phyloP scores from a whole-genome alignment of 164 flowering plant genomes.

The Cinnamomum micranthum region DNA sequence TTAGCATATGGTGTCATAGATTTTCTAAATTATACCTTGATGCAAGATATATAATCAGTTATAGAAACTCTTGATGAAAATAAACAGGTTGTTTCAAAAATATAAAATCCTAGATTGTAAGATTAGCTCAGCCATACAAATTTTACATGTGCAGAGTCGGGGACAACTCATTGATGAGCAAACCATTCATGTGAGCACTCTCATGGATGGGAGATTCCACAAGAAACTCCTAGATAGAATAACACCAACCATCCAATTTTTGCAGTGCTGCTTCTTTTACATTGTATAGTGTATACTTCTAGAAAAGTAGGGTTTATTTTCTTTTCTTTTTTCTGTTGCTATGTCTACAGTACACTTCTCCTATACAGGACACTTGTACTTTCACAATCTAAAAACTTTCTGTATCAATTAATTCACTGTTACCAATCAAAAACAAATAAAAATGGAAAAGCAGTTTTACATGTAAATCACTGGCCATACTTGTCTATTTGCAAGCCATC shows the following conservation, averaged over 20 bases:
- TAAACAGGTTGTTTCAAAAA: neutral
- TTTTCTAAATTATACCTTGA: neutral
- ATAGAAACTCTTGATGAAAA: neutral
- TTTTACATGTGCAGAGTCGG: neutral
- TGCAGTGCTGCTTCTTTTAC: too few species aligned
- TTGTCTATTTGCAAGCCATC: neutral
- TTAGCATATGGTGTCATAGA: neutral
- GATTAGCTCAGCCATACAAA: too few species aligned
- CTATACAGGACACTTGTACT: too few species aligned
- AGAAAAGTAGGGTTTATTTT: too few species aligned
- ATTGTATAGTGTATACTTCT: too few species aligned
- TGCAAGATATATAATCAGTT: neutral
- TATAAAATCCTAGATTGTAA: too few species aligned
- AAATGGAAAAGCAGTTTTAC: neutral
- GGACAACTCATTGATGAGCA: neutral
- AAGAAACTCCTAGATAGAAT: neutral
- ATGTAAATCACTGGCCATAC: neutral
- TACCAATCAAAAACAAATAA: too few species aligned
- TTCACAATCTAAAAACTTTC: too few species aligned
- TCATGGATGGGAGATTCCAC: neutral
- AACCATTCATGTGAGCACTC: neutral
- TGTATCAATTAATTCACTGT: too few species aligned
- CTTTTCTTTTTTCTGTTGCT: too few species aligned
- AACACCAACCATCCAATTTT: neutral
- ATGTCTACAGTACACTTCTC: too few species aligned